phyloP scores from a whole-genome alignment of 2,329 filamentous ascomycete genomes.

The Emydomyces testavorans region DNA sequence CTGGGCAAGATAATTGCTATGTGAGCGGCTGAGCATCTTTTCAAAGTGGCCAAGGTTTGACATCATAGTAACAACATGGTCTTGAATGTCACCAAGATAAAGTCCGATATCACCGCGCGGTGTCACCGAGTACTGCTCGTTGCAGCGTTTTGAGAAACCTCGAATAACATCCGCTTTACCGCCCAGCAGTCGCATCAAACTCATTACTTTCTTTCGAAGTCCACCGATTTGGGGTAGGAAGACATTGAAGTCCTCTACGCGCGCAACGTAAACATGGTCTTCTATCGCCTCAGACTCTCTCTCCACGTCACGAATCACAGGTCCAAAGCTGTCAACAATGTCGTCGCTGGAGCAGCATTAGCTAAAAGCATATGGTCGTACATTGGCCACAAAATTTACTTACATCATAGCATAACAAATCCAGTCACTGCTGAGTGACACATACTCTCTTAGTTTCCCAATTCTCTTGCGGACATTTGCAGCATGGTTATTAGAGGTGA shows the following conservation, averaged over 20 bases:
- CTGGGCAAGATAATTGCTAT: constrained; percentile 93
- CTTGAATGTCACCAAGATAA: constrained; percentile 94
- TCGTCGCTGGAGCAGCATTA: constrained; percentile 56
- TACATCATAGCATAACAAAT: constrained; percentile 97
- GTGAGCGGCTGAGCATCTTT: constrained; percentile 87
- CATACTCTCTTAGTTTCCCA: constrained; percentile 83
- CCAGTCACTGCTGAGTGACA: constrained; percentile 92
- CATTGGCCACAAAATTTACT: constrained; percentile 31
- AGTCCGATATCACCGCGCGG: constrained; percentile 93
- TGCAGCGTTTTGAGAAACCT: constrained; percentile 96
- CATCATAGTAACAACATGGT: constrained; percentile 99
- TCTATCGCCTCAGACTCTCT: constrained; percentile 84
- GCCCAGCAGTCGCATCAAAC: constrained; percentile 78
- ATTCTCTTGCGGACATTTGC: constrained; percentile 85
- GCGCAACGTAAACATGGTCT: constrained; percentile 86
- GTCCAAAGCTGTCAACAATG: constrained; percentile 91
- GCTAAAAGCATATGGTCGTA: not conserved
- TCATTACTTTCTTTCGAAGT: constrained; percentile 89
- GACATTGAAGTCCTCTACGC: constrained; percentile 74
- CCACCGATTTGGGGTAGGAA: constrained; percentile 83
- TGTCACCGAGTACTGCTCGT: constrained; percentile 90
- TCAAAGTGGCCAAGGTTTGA: constrained; percentile 91
- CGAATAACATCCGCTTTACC: constrained; percentile 98
- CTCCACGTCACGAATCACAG: constrained; percentile 78
- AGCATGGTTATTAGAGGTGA: constrained; percentile 75